Evolutionary conservation across 2,329 filamentous ascomycete species (phyloP).

Genomic region (Chaetomiaceae sp.): DNA sequence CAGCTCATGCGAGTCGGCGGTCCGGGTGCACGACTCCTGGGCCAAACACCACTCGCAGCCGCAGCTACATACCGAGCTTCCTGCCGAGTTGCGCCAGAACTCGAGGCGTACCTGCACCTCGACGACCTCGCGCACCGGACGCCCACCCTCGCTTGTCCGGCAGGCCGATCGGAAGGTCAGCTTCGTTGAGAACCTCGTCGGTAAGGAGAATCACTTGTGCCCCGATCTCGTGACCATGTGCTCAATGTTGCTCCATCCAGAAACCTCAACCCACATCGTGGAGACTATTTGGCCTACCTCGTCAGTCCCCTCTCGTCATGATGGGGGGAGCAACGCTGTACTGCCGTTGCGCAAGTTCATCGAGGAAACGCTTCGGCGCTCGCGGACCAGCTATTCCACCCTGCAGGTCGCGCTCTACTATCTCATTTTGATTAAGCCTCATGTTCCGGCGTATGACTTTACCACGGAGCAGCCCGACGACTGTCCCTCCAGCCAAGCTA

Average conservation of each 20-base stretch:
- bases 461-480: constrained; percentile 79
- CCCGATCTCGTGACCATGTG: constrained; percentile 17
- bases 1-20: constrained; percentile 24
- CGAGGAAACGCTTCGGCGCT: constrained; percentile 91
- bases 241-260: constrained; percentile 49
- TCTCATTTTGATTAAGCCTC: constrained; percentile 84
- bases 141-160: constrained; percentile 70
- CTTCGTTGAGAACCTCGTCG: constrained; percentile 95
- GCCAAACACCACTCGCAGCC: constrained; percentile 25
- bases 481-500: constrained; percentile 63
- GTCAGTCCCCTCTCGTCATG: constrained; percentile 68
- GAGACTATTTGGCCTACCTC: constrained; percentile 96
- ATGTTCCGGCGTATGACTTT: constrained; percentile 77
- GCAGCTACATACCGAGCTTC: constrained; percentile 39
- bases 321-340: constrained; percentile 67
- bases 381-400: constrained; percentile 94
- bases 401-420: constrained; percentile 96
- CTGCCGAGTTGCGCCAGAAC: constrained; percentile 59
- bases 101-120: constrained; percentile 52
- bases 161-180: constrained; percentile 89
- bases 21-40: constrained; percentile 29
- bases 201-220: constrained; percentile 54
- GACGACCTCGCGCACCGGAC: constrained; percentile 49
- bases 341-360: constrained; percentile 92
- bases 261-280: constrained; percentile 95